A percentile compares a stretch with the other conserved stretches of the same genome.
These are phyloP conservation scores for Trichoderma simmonsii DNA, from an alignment of 2,329 filamentous ascomycete species.

Conservation along the genomic window DNA sequence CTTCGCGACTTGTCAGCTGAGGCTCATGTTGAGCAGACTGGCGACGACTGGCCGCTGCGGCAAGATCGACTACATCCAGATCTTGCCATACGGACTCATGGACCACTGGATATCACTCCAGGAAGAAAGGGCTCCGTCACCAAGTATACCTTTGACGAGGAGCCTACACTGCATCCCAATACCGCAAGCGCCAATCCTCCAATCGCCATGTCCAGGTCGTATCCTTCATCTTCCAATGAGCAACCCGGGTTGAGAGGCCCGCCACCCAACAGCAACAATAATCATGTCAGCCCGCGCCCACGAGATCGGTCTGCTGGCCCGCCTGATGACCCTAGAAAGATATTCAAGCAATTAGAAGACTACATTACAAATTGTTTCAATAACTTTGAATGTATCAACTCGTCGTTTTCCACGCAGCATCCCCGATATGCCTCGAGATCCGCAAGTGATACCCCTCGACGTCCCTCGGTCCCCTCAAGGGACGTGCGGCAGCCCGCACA, in stretches of 20 bases:
- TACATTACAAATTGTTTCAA: conserved; percentile 67
- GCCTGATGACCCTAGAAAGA: conserved; percentile 46
- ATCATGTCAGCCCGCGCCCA: conserved; percentile 18
- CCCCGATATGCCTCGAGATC: conserved; percentile 34
- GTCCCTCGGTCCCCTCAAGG: conserved; percentile 26
- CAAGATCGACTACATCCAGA: conserved; percentile 16
- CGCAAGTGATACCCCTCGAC: conserved; percentile 27
- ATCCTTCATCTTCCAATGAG: conserved; percentile 47
- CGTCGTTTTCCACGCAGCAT: conserved; percentile 60
- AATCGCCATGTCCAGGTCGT: conserved; percentile 33
- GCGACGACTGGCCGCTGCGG: conserved; percentile 1
- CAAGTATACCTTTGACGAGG: conserved; percentile 37
- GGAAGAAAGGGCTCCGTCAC: conserved; percentile 11
- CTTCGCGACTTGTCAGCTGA: conserved; percentile 20
- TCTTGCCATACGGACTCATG: background rate
- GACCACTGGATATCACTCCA: background rate
- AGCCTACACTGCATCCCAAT: conserved; percentile 36
- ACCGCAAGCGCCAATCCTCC: conserved; percentile 25
- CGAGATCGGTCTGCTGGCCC: conserved; percentile 22
- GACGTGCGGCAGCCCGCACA: conserved; percentile 26
- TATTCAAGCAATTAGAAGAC: conserved; percentile 76
- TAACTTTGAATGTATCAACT: conserved; percentile 66
- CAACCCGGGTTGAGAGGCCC: conserved; percentile 28
- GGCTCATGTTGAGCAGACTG: conserved; percentile 18
- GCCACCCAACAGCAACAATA: conserved; percentile 21